phyloP scores from a whole-genome alignment of 208 protist genomes.

The Acanthamoeba castellanii region DNA sequence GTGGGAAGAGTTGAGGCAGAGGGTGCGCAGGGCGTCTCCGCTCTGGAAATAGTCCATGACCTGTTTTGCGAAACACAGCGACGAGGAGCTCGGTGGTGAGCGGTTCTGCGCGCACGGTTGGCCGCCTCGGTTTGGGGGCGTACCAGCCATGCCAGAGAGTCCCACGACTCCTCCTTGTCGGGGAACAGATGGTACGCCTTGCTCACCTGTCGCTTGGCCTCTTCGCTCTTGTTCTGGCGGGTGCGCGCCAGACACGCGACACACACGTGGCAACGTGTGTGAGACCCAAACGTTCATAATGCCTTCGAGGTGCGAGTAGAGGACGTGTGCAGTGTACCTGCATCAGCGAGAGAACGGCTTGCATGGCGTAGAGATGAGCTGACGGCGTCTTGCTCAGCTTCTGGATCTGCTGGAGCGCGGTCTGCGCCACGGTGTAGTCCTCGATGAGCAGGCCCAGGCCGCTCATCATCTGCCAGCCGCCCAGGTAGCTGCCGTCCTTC shows the following conservation, averaged over 20 bases:
- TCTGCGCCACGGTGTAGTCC: constrained; percentile 40
- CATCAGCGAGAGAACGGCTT: background rate
- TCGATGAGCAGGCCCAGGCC: constrained; percentile 51
- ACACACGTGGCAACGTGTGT: background rate
- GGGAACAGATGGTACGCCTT: constrained; percentile 55
- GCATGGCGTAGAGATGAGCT: background rate
- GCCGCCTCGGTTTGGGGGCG: background rate
- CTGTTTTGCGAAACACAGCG: background rate
- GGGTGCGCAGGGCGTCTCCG: constrained; percentile 18
- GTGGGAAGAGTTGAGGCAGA: background rate
- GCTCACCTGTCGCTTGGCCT: constrained; percentile 24
- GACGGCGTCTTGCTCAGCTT: constrained; percentile 35
- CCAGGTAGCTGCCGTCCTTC: constrained; percentile 26
- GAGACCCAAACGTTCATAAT: background rate
- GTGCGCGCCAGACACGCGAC: background rate
- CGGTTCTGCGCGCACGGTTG: background rate
- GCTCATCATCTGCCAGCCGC: constrained; percentile 65
- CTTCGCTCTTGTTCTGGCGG: background rate
- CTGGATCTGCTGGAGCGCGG: constrained; percentile 45
- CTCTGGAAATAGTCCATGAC: constrained; percentile 61
- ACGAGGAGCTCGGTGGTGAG: background rate
- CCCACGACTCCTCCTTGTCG: constrained; percentile 18
- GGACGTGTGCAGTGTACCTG: background rate
- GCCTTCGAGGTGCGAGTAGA: background rate
- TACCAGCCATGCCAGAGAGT: constrained; percentile 14